A percentile compares a stretch with the other conserved stretches of the same genome.
Evolutionary conservation across 805 yeast genomes (phyloP).

Genomic region (Zygosaccharomyces lentus): DNA sequence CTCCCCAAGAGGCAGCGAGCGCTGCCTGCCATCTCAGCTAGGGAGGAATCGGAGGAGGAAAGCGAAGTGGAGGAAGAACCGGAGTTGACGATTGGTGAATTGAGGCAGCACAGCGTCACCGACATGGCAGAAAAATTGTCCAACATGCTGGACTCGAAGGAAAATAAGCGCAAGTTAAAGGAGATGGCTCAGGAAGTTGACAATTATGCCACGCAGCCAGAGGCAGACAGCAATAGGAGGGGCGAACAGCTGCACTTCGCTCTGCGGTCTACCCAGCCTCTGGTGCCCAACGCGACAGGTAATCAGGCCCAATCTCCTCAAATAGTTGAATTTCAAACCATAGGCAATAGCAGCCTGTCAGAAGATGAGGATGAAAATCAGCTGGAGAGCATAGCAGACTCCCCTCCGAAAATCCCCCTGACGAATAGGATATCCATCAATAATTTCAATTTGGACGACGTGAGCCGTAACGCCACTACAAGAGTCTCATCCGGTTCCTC

Average conservation of each 20-base stretch:
- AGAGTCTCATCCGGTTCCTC: slow-evolving; percentile 30
- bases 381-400: slow-evolving; percentile 15
- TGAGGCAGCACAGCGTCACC: slow-evolving; percentile 15
- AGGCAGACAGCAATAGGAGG: slow-evolving; percentile 1
- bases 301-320: slow-evolving; percentile 1
- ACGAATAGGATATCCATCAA: slow-evolving; percentile 26
- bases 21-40: not conserved
- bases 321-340: slow-evolving; percentile 12
- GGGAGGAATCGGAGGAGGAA: slow-evolving; percentile 7
- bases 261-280: slow-evolving; percentile 25
- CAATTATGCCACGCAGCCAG: slow-evolving; percentile 5
- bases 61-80: slow-evolving; percentile 9
- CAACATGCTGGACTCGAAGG: slow-evolving; percentile 14
- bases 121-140: slow-evolving; percentile 14
- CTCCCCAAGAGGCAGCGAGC: not conserved
- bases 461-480: slow-evolving; percentile 11
- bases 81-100: slow-evolving; percentile 14
- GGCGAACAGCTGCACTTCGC: slow-evolving; percentile 10
- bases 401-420: slow-evolving; percentile 29
- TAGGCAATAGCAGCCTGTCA: slow-evolving; percentile 8
- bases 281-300: slow-evolving; percentile 13
- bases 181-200: slow-evolving; percentile 19
- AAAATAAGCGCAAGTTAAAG: slow-evolving; percentile 14
- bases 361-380: slow-evolving; percentile 12
- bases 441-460: slow-evolving; percentile 13